A percentile compares a stretch with the other conserved stretches of the same genome.
Evolutionary conservation across 2,329 filamentous ascomycete species (phyloP).

Genomic region (Verticillium nubilum): DNA sequence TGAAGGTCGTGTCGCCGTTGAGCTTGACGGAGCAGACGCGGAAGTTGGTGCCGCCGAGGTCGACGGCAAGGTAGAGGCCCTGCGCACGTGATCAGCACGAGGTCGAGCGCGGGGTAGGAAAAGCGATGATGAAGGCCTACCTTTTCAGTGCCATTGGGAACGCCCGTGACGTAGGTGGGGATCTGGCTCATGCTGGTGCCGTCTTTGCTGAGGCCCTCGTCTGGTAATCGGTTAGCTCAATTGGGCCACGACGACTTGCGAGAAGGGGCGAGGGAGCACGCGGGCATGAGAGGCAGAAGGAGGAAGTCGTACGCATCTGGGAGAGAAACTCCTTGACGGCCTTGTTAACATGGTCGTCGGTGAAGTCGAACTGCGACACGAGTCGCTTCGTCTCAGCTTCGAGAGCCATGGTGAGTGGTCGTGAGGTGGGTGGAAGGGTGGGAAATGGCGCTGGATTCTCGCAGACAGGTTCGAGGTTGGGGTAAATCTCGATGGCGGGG

Average conservation of each 20-base stretch:
- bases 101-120: background rate
- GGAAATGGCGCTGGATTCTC: conserved; percentile 50
- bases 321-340: conserved; percentile 80
- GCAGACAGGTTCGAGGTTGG: conserved; percentile 43
- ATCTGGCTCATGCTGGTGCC: conserved; percentile 88
- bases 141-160: conserved; percentile 97
- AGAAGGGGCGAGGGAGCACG: conserved; percentile 1
- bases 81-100: conserved; percentile 29
- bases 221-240: conserved; percentile 32
- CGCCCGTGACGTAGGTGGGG: conserved; percentile 90
- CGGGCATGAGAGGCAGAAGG: background rate
- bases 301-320: conserved; percentile 61
- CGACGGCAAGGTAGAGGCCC: conserved; percentile 94
- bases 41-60: conserved; percentile 98
- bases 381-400: conserved; percentile 71
- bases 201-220: conserved; percentile 74
- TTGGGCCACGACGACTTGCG: background rate
- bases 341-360: conserved; percentile 69
- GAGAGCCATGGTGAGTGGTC: conserved; percentile 55
- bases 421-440: conserved; percentile 46
- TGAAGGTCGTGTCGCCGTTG: conserved; percentile 92
- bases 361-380: conserved; percentile 80
- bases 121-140: conserved; percentile 36
- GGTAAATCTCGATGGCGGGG: conserved; percentile 31
- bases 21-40: conserved; percentile 92